phyloP scores from a whole-genome alignment of 2,329 filamentous ascomycete species.

The Alternaria brassicicola region DNA sequence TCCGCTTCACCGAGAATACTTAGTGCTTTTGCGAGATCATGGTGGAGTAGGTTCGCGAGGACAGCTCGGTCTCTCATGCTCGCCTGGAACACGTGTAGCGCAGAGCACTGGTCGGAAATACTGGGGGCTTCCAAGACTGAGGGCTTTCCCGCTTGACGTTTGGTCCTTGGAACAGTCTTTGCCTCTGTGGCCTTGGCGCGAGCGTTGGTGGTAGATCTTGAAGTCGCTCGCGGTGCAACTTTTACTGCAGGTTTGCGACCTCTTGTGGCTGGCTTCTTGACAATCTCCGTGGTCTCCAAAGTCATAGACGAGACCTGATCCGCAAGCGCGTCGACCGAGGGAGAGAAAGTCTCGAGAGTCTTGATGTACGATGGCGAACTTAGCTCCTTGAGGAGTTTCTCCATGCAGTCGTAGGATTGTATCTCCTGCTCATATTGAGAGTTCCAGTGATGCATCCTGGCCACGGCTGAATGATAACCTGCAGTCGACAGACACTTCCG shows the following conservation, averaged over 20 bases:
- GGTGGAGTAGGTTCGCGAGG: conserved; percentile 46
- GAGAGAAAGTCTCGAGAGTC: conserved; percentile 30
- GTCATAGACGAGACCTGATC: conserved; percentile 52
- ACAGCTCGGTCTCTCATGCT: conserved; percentile 60
- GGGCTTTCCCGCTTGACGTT: conserved; percentile 14
- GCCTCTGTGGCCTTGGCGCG: conserved; percentile 23
- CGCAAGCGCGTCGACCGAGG: conserved; percentile 46
- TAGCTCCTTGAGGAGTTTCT: conserved; percentile 53
- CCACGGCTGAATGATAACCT: conserved; percentile 57
- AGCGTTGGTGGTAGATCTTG: conserved; percentile 20
- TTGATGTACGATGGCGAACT: conserved; percentile 43
- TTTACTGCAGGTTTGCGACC: conserved; percentile 33
- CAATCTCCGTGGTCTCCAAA: conserved; percentile 32
- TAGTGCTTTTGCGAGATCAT: conserved; percentile 39
- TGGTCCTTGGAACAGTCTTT: conserved; percentile 23
- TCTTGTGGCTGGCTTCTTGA: conserved; percentile 23
- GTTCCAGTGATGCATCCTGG: conserved; percentile 56
- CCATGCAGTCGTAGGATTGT: conserved; percentile 56
- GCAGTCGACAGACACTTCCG: conserved; percentile 60
- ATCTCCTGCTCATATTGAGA: conserved; percentile 57
- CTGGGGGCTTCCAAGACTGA: conserved; percentile 12
- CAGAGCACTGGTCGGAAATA: conserved; percentile 45
- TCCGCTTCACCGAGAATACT: conserved; percentile 37
- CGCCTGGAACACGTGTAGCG: conserved; percentile 53
- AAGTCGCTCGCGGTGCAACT: conserved; percentile 13